Conservation (phyloP, 1,284 basidiomycete genomes). For the Hymenochaete sp. region DNA sequence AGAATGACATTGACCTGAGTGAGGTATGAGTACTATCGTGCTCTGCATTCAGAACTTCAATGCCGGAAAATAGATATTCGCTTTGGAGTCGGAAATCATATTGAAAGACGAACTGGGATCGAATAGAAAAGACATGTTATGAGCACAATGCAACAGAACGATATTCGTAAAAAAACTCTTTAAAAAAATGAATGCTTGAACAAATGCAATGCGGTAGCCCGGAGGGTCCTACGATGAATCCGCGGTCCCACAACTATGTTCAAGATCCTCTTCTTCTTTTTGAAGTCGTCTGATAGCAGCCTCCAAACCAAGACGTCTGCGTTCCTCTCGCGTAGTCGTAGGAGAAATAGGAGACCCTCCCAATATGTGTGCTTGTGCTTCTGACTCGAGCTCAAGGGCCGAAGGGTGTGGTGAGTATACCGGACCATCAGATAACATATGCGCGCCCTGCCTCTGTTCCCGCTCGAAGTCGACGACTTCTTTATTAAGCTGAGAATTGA, state of each 20-base stretch:
- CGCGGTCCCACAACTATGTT: conserved; percentile 57
- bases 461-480: conserved; percentile 65
- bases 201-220: too few species aligned
- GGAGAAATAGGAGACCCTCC: conserved; percentile 29
- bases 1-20: conserved; percentile 11
- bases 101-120: too few species aligned
- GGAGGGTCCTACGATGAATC: neutral
- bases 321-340: conserved; percentile 45
- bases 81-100: too few species aligned
- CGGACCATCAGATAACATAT: conserved; percentile 46
- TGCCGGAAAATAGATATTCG: too few species aligned
- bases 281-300: conserved; percentile 51
- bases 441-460: conserved; percentile 41
- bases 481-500: conserved; percentile 66
- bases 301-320: conserved; percentile 43
- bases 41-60: too few species aligned
- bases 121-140: too few species aligned
- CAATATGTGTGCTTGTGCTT: conserved; percentile 39
- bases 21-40: too few species aligned
- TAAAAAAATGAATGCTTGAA: too few species aligned
- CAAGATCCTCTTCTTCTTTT: conserved; percentile 63
- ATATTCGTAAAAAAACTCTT: too few species aligned
- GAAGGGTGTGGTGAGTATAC: conserved; percentile 24
- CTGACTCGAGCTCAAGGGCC: conserved; percentile 39
- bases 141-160: too few species aligned